Conservation (phyloP, 495 filamentous ascomycete genomes). For the Xylaria telfairii region DNA sequence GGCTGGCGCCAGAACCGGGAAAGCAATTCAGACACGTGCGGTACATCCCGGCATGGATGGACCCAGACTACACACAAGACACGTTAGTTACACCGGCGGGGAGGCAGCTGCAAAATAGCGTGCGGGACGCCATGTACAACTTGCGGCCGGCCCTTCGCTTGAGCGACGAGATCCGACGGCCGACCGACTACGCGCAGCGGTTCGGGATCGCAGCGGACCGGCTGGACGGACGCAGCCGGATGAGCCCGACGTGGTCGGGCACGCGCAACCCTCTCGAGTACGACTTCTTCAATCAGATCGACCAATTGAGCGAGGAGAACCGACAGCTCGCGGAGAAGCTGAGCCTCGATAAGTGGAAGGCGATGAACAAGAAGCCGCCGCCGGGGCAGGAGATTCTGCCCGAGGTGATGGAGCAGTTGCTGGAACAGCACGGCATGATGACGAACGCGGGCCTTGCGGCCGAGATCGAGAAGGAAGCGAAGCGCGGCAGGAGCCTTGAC, state of each 20-base stretch:
- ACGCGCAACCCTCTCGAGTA: constrained; percentile 31
- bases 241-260: constrained; percentile 38
- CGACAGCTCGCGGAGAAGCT: not conserved
- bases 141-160: constrained; percentile 41
- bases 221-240: constrained; percentile 39
- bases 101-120: not conserved
- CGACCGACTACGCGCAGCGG: constrained; percentile 42
- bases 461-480: not conserved
- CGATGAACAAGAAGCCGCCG: not conserved
- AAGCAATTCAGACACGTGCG: constrained; percentile 28
- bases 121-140: constrained; percentile 27
- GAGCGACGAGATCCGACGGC: constrained; percentile 29
- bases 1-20: constrained; percentile 6
- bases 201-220: constrained; percentile 43
- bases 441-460: constrained; percentile 10
- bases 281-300: constrained; percentile 29
- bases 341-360: constrained; percentile 1
- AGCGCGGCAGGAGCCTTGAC: constrained; percentile 1
- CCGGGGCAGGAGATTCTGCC: constrained; percentile 19
- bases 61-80: constrained; percentile 34
- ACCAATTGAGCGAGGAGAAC: constrained; percentile 16
- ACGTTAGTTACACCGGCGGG: not conserved
- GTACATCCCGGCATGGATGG: constrained; percentile 40
- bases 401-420: constrained; percentile 20
- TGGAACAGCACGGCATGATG: constrained; percentile 8